Conservation (phyloP, 768 basidiomycete genomes). For the Rhizopogon roseolus region DNA sequence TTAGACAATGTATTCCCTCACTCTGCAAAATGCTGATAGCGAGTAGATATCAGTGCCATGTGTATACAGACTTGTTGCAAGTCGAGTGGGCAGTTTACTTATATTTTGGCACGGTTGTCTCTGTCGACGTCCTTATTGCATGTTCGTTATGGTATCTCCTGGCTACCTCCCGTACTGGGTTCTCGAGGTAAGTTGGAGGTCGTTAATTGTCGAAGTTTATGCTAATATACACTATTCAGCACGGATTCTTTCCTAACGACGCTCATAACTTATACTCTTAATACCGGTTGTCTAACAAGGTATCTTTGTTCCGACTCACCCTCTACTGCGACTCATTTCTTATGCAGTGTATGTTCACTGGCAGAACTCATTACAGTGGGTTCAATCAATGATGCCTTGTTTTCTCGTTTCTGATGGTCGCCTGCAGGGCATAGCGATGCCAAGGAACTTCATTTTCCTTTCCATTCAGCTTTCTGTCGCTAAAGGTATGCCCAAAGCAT, state of each 20-base stretch:
- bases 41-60: not conserved
- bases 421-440: conserved; percentile 3
- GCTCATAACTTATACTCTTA: not conserved
- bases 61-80: not conserved
- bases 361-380: not conserved
- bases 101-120: not conserved
- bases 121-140: not conserved
- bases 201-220: not conserved
- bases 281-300: conserved; percentile 1
- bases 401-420: not conserved
- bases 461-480: not conserved
- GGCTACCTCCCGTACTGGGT: not conserved
- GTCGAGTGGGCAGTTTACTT: not conserved
- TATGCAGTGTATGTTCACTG: not conserved
- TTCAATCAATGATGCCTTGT: not conserved
- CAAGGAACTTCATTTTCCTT: not conserved
- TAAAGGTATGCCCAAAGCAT: not conserved
- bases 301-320: not conserved
- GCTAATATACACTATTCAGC: not conserved
- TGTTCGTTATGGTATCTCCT: conserved; percentile 1
- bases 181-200: not conserved
- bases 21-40: not conserved
- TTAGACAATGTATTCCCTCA: not conserved
- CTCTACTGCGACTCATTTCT: not conserved
- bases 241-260: not conserved